Percentiles rank a stretch among this genome's conserved stretches.
These are phyloP conservation scores for Apostasia ramifera DNA, from an alignment of 106 monocot genomes.

Conservation along the genomic window DNA sequence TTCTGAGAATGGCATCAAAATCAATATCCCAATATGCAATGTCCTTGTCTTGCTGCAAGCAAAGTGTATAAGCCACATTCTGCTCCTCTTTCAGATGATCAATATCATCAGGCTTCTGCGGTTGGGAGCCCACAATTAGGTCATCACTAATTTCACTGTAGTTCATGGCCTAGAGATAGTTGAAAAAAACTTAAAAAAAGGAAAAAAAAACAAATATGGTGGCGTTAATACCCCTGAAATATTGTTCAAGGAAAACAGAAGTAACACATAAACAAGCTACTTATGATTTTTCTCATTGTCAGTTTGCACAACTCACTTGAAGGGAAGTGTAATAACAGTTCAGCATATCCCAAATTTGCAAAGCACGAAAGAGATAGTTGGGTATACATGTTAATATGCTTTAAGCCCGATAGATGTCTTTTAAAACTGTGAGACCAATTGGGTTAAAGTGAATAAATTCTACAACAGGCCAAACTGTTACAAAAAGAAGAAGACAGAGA, in stretches of 20 bases:
- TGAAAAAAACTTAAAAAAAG: neutral
- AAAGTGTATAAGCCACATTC: constrained; percentile 75
- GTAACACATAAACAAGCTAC: neutral
- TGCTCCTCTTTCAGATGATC: constrained; percentile 63
- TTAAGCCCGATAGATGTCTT: no score
- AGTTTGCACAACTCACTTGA: no score
- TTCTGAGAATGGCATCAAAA: constrained; percentile 47
- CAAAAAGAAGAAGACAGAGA: no score
- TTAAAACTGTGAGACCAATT: no score
- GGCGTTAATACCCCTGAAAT: no score
- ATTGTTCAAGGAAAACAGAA: neutral
- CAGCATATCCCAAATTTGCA: no score
- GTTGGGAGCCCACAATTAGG: constrained; percentile 86
- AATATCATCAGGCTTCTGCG: constrained; percentile 91
- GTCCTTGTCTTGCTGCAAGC: constrained; percentile 86
- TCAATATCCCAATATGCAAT: constrained; percentile 86
- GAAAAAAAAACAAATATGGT: neutral
- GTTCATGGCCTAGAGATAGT: constrained; percentile 64
- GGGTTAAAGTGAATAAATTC: no score
- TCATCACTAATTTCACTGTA: constrained; percentile 63
- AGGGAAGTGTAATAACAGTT: no score
- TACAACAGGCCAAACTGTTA: no score
- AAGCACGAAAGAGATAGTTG: no score
- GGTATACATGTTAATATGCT: no score
- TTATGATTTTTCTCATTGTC: no score